These are phyloP conservation scores for Pleomassaria siparia DNA, from an alignment of 2,329 filamentous ascomycete species.

Conservation along the genomic window DNA sequence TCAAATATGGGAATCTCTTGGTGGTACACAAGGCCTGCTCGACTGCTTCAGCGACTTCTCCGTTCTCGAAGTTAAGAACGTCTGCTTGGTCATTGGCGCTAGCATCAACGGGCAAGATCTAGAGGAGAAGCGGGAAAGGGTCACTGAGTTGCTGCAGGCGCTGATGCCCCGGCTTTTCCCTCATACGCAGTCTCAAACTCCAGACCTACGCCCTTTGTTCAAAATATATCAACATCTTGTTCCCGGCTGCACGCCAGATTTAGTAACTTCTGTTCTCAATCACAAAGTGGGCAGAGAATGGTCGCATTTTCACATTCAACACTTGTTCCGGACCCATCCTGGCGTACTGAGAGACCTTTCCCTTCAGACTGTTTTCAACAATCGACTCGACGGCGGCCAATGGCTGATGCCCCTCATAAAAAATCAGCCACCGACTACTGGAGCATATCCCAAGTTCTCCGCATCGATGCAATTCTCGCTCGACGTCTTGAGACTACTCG, in stretches of 20 bases:
- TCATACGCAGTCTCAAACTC: slow-evolving; percentile 16
- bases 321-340: slow-evolving; percentile 19
- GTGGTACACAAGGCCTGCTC: slow-evolving; percentile 27
- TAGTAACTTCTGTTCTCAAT: slow-evolving; percentile 14
- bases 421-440: slow-evolving; percentile 11
- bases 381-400: not conserved
- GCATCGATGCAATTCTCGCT: slow-evolving; percentile 32
- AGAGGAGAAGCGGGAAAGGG: slow-evolving; percentile 16
- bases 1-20: slow-evolving; percentile 29
- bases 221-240: slow-evolving; percentile 23
- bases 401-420: slow-evolving; percentile 11
- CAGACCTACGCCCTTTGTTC: slow-evolving; percentile 22
- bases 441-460: slow-evolving; percentile 17
- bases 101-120: slow-evolving; percentile 15
- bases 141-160: slow-evolving; percentile 25
- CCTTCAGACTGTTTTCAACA: slow-evolving; percentile 11
- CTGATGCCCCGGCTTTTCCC: slow-evolving; percentile 21
- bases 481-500: slow-evolving; percentile 14
- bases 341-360: slow-evolving; percentile 15
- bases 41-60: slow-evolving; percentile 25
- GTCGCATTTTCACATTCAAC: slow-evolving; percentile 6
- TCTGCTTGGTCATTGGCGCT: slow-evolving; percentile 20
- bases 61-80: slow-evolving; percentile 22
- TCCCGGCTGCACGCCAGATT: slow-evolving; percentile 21
- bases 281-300: slow-evolving; percentile 5